Evolutionary conservation across 2,329 filamentous ascomycete species (phyloP), one percentile per base, ranked within the genome.

Genomic region (Furcasterigmium furcatum): DNA sequence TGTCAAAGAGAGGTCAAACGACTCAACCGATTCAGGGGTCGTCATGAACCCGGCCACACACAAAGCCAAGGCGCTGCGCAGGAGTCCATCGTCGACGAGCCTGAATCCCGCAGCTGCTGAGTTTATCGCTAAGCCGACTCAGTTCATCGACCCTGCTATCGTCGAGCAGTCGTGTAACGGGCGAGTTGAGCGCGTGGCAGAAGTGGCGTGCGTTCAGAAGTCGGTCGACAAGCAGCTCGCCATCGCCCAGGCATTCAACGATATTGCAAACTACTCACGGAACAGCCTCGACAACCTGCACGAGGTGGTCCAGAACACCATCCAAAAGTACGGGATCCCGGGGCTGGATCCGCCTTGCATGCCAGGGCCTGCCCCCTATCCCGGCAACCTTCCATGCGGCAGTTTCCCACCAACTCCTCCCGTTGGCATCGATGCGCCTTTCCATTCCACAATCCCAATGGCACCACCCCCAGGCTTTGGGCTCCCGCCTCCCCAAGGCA

Each of bases 231-330:
- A 24, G n/a, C 19, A 43, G n/a, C 16, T 24, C 8, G 41, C 41
- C n/a, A 14, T 36, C 9, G 22, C 10, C 20, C 18, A 36, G 4
- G 41, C 41, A n/a, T 12, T 43, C 10, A 20, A 35, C 9, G 16
- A n/a, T 22, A n/a, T 43, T 10, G n/a, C 30, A 6, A 34, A 36
- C 35, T 36, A 35, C 16, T 14, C 45, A 19, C 24, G 14, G 29
- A 42, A 24, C 25, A 39, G 29, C 30, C 38, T n/a, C 25, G 13
- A 45, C 9, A 38, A 20, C 20, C 32, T 41, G 22, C 39, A 42
- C 20, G 43, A 52, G 10, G 29, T 41, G 10, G 22, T 50, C n/a
- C 21, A 44, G 32, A 32, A 45, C 22, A 50, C 34, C 13, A 30
- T 52, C n/a, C 30, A 25, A 20, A 41, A 41, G 14, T 40, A 34